Percentiles rank a stretch among this genome's conserved stretches.
phyloP scores from a whole-genome alignment of 495 filamentous ascomycete species.

The Tuber microsphaerosporum region DNA sequence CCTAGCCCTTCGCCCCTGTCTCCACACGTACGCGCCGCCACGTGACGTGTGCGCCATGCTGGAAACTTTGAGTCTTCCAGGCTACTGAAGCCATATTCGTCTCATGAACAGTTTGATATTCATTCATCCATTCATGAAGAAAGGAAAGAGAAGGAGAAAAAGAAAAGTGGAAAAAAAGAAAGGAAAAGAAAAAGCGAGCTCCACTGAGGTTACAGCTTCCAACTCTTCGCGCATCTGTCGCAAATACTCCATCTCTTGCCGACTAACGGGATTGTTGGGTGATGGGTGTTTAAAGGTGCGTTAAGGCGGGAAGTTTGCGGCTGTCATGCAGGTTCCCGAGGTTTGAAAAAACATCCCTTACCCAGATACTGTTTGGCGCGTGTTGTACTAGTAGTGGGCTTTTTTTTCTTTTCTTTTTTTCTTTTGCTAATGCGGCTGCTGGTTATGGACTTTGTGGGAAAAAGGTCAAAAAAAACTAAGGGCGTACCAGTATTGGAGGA shows the following conservation, averaged over 20 bases:
- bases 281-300: neutral
- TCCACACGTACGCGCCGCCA: neutral
- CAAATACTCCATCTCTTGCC: neutral
- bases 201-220: neutral
- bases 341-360: neutral
- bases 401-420: neutral
- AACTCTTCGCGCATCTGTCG: neutral
- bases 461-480: neutral
- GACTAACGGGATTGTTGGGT: neutral
- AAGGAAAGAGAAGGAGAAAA: too few relatives aligned
- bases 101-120: slow-evolving; percentile 28
- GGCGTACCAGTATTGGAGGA: neutral
- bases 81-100: slow-evolving; percentile 11
- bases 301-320: neutral
- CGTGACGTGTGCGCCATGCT: neutral
- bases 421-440: neutral
- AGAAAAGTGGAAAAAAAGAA: too few relatives aligned
- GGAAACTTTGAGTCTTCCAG: slow-evolving; percentile 4
- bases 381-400: neutral
- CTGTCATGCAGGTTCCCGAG: neutral
- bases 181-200: neutral
- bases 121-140: neutral
- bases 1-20: neutral
- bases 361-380: neutral
- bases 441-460: neutral